These are phyloP conservation scores for Didymella glomerata DNA, from an alignment of 2,329 filamentous ascomycete species.

Conservation along the genomic window DNA sequence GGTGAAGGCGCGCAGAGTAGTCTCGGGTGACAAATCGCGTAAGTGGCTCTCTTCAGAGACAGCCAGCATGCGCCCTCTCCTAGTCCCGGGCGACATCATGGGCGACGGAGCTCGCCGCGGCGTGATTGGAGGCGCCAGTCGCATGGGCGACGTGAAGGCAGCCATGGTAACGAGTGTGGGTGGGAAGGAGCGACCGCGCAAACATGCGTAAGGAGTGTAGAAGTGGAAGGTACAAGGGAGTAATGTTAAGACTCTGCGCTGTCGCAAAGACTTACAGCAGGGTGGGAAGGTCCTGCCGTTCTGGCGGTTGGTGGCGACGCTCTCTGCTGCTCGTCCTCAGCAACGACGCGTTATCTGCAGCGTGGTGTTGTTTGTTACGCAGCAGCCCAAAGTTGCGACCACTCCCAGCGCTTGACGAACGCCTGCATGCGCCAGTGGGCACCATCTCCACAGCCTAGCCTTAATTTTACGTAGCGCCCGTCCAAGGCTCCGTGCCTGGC, in stretches of 20 bases:
- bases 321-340: constrained; percentile 9
- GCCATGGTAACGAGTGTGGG: constrained; percentile 34
- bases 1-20: constrained; percentile 54
- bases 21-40: constrained; percentile 52
- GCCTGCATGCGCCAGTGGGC: constrained; percentile 14
- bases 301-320: neutral
- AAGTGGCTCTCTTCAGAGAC: constrained; percentile 45
- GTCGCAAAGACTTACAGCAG: constrained; percentile 12
- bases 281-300: neutral
- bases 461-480: constrained; percentile 4
- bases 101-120: constrained; percentile 45
- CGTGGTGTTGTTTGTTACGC: constrained; percentile 21
- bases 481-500: constrained; percentile 6
- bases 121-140: constrained; percentile 44
- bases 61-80: constrained; percentile 37
- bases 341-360: constrained; percentile 19
- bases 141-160: constrained; percentile 41
- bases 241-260: neutral
- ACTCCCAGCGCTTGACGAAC: constrained; percentile 14
- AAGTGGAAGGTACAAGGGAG: constrained; percentile 10
- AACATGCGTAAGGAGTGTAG: constrained; percentile 28
- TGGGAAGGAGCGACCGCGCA: constrained; percentile 31
- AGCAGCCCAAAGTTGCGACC: constrained; percentile 15
- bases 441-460: constrained; percentile 16
- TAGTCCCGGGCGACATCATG: constrained; percentile 44